Evolutionary conservation across 768 basidiomycete species (phyloP).

Genomic region (Suillus weaverae): DNA sequence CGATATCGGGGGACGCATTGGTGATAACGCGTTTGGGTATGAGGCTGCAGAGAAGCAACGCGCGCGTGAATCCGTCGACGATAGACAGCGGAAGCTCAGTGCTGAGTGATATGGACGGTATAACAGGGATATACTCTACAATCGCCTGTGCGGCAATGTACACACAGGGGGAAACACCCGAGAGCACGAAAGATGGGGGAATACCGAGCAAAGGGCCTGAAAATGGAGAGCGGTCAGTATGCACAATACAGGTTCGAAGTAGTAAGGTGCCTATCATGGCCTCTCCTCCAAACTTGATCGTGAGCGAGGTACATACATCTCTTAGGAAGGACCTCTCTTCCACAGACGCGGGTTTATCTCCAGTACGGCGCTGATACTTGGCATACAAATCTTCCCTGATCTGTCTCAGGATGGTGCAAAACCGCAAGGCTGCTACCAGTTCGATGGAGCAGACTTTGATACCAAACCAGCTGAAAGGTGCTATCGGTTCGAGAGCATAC

Average conservation of each 20-base stretch:
- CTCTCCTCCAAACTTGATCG: slow-evolving; percentile 79
- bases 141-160: slow-evolving; percentile 62
- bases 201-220: slow-evolving; percentile 63
- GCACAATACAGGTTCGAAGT: neutral
- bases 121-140: slow-evolving; percentile 57
- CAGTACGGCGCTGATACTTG: slow-evolving; percentile 41
- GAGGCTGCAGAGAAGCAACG: slow-evolving; percentile 74
- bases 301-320: slow-evolving; percentile 54
- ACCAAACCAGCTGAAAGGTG: slow-evolving; percentile 70
- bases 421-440: slow-evolving; percentile 64
- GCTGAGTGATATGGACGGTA: slow-evolving; percentile 50
- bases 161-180: slow-evolving; percentile 61
- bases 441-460: slow-evolving; percentile 62
- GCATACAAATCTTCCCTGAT: slow-evolving; percentile 51
- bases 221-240: neutral
- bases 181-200: slow-evolving; percentile 78
- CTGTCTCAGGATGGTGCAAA: slow-evolving; percentile 69
- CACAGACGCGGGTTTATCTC: slow-evolving; percentile 33
- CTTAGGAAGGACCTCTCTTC: slow-evolving; percentile 60
- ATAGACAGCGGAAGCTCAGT: slow-evolving; percentile 73
- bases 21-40: slow-evolving; percentile 67
- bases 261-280: slow-evolving; percentile 55
- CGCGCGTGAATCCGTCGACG: slow-evolving; percentile 77
- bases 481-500: slow-evolving; percentile 54
- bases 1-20: slow-evolving; percentile 50